A percentile compares a stretch with the other conserved stretches of the same genome.
Conservation (phyloP, 352 stramenopile species). For the Globisporangium okanoganense region DNA sequence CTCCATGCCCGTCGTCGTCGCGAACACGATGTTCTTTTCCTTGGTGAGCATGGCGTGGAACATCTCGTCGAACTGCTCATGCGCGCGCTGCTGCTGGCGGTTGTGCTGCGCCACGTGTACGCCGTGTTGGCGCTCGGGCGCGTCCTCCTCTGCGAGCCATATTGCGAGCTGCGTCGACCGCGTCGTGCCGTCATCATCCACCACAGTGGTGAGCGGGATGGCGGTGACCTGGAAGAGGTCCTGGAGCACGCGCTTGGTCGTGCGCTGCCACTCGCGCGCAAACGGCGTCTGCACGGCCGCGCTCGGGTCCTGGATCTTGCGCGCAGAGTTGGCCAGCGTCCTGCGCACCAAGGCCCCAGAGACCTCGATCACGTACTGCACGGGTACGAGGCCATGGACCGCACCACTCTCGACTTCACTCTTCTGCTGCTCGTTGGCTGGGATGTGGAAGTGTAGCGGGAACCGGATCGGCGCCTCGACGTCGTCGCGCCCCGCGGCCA, state of each 20-base stretch:
- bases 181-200: conserved; percentile 15
- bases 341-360: conserved; percentile 44
- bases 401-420: background rate
- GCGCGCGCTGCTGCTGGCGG: conserved; percentile 30
- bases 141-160: conserved; percentile 49
- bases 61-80: conserved; percentile 51
- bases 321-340: conserved; percentile 41
- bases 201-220: conserved; percentile 33
- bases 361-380: conserved; percentile 51
- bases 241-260: conserved; percentile 51
- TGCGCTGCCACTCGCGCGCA: conserved; percentile 62
- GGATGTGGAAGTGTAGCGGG: conserved; percentile 54
- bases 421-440: background rate
- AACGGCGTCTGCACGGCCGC: conserved; percentile 44
- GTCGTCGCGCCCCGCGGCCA: conserved; percentile 19
- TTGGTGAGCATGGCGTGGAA: conserved; percentile 61
- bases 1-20: conserved; percentile 66
- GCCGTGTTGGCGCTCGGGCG: conserved; percentile 29
- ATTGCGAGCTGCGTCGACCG: conserved; percentile 34
- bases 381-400: background rate
- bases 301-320: conserved; percentile 21
- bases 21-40: conserved; percentile 78
- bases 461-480: conserved; percentile 37
- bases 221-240: conserved; percentile 58
- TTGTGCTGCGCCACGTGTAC: conserved; percentile 40